Evolutionary conservation across 148 eudicot species (phyloP), one percentile per base, ranked within the genome.

Genomic region (Beta vulgaris): DNA sequence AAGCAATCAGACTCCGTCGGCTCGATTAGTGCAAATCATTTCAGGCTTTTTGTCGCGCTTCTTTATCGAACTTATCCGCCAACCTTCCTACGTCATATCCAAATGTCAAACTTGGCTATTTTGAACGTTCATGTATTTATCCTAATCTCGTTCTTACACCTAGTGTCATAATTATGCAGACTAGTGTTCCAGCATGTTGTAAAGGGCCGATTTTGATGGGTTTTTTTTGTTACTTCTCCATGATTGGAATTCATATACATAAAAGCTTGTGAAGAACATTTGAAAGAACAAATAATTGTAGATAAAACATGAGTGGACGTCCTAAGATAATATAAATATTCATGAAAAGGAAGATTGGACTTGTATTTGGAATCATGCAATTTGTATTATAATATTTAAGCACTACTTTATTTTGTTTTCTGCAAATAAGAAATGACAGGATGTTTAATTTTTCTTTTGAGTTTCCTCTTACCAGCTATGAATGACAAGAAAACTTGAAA

Each of bases 391-490:
- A 16, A 6, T 15, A 0, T 51, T 51, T 21, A 3, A 51, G 23
- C 25, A 51, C 4, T 19, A 0, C n/a, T 21, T 21, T 10, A 0
- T 51, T 19, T 18, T 46, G 5, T 51, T 49, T 51, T 51, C 57
- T 51, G 57, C 23, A 51, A 51, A 7, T 51, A n/a, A n/a, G n/a
- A n/a, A n/a, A n/a, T 60, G 64, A 60, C 64, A 60, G 19, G 64
- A 31, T 31, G 64, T 60, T 31, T 60, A 6, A 18, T 37, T 59
- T 6, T 18, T 62, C 23, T 15, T 31, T 15, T 62, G 11, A 0
- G 32, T 34, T 62, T 0, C 18, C 28, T 31, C 7, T 60, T 15
- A n/a, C 65, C 42, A 62, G 67, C 67, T 16, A 62, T 35, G 25
- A 19, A 34, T 62, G 67, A 62, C 43, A 35, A 62, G 26, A 62